These are phyloP conservation scores for Lactuca sativa DNA, from an alignment of 129 eudicot genomes.

Conservation along the genomic window DNA sequence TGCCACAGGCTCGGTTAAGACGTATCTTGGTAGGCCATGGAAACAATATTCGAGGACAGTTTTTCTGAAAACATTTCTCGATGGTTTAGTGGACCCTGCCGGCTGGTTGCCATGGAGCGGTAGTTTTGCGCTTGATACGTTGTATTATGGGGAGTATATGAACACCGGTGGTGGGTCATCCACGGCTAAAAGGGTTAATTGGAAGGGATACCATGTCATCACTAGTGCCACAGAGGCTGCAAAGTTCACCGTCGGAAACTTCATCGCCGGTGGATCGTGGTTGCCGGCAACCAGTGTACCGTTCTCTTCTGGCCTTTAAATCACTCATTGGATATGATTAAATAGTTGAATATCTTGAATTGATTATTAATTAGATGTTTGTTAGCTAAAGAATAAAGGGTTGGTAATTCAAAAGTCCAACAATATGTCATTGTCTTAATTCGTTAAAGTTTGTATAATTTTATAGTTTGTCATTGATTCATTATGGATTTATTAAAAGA, in stretches of 20 bases:
- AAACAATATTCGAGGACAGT: conserved; percentile 49
- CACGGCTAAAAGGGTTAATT: conserved; percentile 39
- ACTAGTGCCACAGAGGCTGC: conserved; percentile 46
- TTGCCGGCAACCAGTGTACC: conserved; percentile 53
- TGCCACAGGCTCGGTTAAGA: conserved; percentile 36
- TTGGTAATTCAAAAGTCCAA: conserved; percentile 26
- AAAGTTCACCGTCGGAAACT: conserved; percentile 45
- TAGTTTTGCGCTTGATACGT: conserved; percentile 41
- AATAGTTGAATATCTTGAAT: conserved; percentile 12
- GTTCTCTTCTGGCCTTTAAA: conserved; percentile 46
- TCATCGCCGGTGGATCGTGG: conserved; percentile 58
- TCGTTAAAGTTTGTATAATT: conserved; percentile 1
- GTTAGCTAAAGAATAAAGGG: conserved; percentile 23
- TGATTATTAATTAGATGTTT: conserved; percentile 12
- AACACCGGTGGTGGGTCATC: conserved; percentile 53
- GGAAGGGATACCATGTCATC: conserved; percentile 56
- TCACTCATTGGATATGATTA: background rate
- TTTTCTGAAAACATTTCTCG: conserved; percentile 38
- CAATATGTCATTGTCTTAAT: conserved; percentile 1
- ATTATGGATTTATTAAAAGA: background rate
- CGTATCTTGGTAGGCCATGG: conserved; percentile 58
- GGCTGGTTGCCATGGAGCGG: conserved; percentile 65
- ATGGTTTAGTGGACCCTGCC: conserved; percentile 38
- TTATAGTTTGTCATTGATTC: background rate
- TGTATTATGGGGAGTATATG: conserved; percentile 51